phyloP scores from a whole-genome alignment of 805 yeast species.

The Wickerhamiella slavikovae region DNA sequence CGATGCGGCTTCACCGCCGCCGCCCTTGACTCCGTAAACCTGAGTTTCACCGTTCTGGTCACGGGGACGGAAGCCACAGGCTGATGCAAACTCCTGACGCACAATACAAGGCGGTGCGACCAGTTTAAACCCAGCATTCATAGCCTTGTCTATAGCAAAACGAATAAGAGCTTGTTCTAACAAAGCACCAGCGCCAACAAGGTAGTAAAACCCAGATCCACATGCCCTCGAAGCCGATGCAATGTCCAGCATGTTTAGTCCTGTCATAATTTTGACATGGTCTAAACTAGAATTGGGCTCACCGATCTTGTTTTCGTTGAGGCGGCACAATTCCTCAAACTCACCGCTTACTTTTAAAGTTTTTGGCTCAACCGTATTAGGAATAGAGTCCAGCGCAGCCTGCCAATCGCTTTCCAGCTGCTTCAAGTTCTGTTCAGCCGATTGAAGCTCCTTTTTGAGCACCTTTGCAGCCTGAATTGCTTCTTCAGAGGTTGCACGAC shows the following conservation, averaged over 20 bases:
- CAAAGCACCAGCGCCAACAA: conserved; percentile 66
- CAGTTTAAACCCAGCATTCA: conserved; percentile 44
- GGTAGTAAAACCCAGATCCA: conserved; percentile 50
- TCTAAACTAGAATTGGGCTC: conserved; percentile 17
- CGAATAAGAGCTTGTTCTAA: conserved; percentile 80
- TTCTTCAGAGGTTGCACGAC: too few species aligned
- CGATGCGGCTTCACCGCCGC: conserved; percentile 9
- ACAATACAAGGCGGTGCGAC: conserved; percentile 76
- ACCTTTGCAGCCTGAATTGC: conserved; percentile 3
- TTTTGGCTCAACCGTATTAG: conserved; percentile 15
- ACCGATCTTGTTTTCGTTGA: conserved; percentile 7
- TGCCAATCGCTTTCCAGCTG: conserved; percentile 4
- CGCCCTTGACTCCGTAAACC: conserved; percentile 41
- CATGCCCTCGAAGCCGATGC: conserved; percentile 50
- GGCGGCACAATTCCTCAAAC: conserved; percentile 7
- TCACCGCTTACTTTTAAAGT: conserved; percentile 7
- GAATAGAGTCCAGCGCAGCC: conserved; percentile 14
- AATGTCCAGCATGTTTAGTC: conserved; percentile 50
- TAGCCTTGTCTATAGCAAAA: conserved; percentile 49
- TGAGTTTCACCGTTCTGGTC: conserved; percentile 77
- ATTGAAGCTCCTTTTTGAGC: conserved; percentile 9
- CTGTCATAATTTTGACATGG: conserved; percentile 53
- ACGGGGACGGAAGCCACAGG: conserved; percentile 90
- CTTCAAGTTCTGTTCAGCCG: conserved; percentile 5
- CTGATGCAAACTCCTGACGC: conserved; percentile 49